Conservation (phyloP, 2,329 filamentous ascomycete genomes). For the Bipolaris gigantea region DNA sequence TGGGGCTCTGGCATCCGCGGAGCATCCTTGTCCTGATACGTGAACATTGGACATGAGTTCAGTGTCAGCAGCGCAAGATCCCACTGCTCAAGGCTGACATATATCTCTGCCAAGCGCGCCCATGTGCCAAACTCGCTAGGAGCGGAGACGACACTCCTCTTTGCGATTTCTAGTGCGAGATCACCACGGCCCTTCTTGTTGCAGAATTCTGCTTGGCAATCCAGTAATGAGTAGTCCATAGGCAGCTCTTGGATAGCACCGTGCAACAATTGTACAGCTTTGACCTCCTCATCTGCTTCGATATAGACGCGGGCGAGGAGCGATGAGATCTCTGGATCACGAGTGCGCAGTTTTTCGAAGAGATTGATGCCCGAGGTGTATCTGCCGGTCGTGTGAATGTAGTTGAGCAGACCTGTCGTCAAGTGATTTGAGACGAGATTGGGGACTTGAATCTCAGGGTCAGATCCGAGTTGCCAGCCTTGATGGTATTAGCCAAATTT, state of each 20-base stretch:
- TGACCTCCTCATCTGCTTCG: conserved; percentile 96
- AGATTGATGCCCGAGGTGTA: conserved; percentile 96
- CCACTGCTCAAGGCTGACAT: conserved; percentile 93
- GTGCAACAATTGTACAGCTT: conserved; percentile 84
- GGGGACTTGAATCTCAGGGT: conserved; percentile 95
- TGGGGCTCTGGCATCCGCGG: conserved; percentile 92
- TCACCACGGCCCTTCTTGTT: conserved; percentile 84
- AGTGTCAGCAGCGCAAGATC: conserved; percentile 91
- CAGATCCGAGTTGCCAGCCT: conserved; percentile 92
- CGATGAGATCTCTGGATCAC: conserved; percentile 92
- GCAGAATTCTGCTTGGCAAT: conserved; percentile 90
- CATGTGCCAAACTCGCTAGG: conserved; percentile 97
- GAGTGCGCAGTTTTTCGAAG: conserved; percentile 89
- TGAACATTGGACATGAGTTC: conserved; percentile 99
- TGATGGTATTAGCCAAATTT: conserved; percentile 8
- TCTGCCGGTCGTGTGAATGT: conserved; percentile 92
- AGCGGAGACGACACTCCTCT: conserved; percentile 90
- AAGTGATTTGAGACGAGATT: conserved; percentile 96
- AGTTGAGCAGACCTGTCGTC: conserved; percentile 88
- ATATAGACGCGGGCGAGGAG: conserved; percentile 88
- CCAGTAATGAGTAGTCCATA: conserved; percentile 97
- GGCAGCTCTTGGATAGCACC: conserved; percentile 87
- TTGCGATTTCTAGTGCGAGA: conserved; percentile 89
- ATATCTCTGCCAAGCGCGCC: conserved; percentile 91
- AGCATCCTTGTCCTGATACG: conserved; percentile 97